These are phyloP conservation scores for Calocera cornea DNA, from an alignment of 768 basidiomycete species.

Conservation along the genomic window DNA sequence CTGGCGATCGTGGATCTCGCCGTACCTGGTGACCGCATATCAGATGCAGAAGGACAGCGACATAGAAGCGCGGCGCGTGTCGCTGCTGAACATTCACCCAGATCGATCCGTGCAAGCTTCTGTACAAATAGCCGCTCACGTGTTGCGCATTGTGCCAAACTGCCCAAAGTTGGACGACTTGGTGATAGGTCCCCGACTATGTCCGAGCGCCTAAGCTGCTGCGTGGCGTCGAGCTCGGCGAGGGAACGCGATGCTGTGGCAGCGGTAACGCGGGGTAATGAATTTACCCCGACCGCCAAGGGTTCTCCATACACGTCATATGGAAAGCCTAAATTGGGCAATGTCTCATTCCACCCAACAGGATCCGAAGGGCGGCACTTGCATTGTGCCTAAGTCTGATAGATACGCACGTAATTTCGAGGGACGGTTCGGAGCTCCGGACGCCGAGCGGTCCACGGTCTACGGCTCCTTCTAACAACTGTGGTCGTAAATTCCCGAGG, in stretches of 20 bases:
- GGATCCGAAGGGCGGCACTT: not conserved
- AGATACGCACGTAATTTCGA: no score
- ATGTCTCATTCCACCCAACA: not conserved
- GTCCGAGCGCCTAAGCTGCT: not conserved
- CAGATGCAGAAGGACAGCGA: not conserved
- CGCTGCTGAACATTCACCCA: not conserved
- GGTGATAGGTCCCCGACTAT: not conserved
- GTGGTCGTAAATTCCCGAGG: no score
- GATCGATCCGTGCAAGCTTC: not conserved
- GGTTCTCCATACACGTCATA: not conserved
- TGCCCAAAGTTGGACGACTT: not conserved
- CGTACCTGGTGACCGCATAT: conserved; percentile 1
- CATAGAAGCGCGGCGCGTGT: not conserved
- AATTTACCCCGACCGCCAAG: conserved; percentile 1
- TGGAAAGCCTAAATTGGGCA: not conserved
- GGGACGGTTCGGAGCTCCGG: no score
- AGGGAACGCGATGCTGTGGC: not conserved
- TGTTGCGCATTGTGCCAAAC: not conserved
- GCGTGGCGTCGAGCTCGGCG: not conserved
- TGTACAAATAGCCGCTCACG: not conserved
- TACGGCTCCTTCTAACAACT: no score
- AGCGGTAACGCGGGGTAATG: not conserved
- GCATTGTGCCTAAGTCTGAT: no score
- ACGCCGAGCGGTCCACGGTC: no score
- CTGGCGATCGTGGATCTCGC: not conserved